Base-by-base conservation (phyloP, 495 filamentous ascomycete genomes). In the Delitschia confertaspora region DNA sequence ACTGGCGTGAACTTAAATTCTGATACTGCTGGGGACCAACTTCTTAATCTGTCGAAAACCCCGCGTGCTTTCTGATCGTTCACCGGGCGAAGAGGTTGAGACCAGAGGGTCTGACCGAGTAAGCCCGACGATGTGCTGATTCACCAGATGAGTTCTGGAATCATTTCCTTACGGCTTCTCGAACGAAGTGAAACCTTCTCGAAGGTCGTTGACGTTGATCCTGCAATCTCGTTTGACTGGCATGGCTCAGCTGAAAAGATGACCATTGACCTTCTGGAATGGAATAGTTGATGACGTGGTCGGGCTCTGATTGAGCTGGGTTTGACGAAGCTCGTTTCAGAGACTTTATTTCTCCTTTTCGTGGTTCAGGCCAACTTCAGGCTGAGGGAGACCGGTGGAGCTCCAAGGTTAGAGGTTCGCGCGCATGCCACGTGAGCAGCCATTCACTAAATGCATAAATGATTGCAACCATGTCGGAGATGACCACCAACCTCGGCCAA, bases 131-230 rank as follows among this genome's bases (percentile, higher is more conserved):
- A n/a, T n/a, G n/a, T n/a, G n/a, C n/a, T n/a, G n/a, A n/a, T n/a
- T n/a, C n/a, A n/a, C n/a, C n/a, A n/a, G n/a, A n/a, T n/a, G n/a
- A n/a, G n/a, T n/a, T n/a, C n/a, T n/a, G n/a, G n/a, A n/a, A n/a
- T n/a, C n/a, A n/a, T n/a, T n/a, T n/a, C n/a, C n/a, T n/a, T n/a
- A n/a, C 18, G 20, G 25, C 26, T 40, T 49, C 27, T 44, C 33
- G 51, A 54, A 54, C 10, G 39, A 45, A 49, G 45, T 54, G 51
- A 49, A 55, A 49, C 51, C 27, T 48, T 50, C 45, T 49, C 21
- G 51, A 55, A 55, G 45, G 36, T 16, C 41, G 37, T 23, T 39
- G 17, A 37, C 45, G 33, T 11, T 4, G 18, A 17, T 10, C 47
- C 47, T 51, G 52, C 39, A 56, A 56, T 56, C 38, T 56, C 47